A percentile compares a stretch with the other conserved stretches of the same genome.
These are phyloP conservation scores for Leptographium procerum DNA, from an alignment of 2,329 filamentous ascomycete species.

Conservation along the genomic window DNA sequence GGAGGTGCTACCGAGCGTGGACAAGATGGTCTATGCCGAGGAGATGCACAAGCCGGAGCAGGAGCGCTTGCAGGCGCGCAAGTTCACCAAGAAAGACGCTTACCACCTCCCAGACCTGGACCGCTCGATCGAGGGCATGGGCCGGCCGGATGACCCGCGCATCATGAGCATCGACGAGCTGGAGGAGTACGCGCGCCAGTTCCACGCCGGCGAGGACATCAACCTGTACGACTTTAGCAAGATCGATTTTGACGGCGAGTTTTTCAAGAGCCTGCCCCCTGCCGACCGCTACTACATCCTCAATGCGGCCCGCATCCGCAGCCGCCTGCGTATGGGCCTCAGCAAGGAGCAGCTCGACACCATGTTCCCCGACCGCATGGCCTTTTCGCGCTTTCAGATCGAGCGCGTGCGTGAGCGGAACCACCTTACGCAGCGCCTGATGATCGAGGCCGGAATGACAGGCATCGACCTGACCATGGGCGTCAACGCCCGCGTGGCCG, in stretches of 20 bases:
- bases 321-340: constrained; percentile 84
- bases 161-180: constrained; percentile 95
- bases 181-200: constrained; percentile 86
- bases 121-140: constrained; percentile 71
- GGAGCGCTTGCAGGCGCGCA: constrained; percentile 62
- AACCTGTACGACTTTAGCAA: constrained; percentile 93
- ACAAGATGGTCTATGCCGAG: constrained; percentile 78
- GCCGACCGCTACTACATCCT: constrained; percentile 94
- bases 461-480: constrained; percentile 60
- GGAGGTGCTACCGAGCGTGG: constrained; percentile 54
- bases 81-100: constrained; percentile 83
- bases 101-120: constrained; percentile 89
- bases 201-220: constrained; percentile 85
- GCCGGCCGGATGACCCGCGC: constrained; percentile 78
- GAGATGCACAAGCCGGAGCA: constrained; percentile 71
- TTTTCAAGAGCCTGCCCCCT: constrained; percentile 83
- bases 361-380: constrained; percentile 98
- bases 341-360: constrained; percentile 90
- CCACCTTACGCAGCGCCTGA: constrained; percentile 84
- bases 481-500: constrained; percentile 56
- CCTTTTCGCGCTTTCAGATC: constrained; percentile 92
- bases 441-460: constrained; percentile 88
- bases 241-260: constrained; percentile 93
- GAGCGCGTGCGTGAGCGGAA: constrained; percentile 88
- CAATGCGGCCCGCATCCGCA: constrained; percentile 82